phyloP scores from a whole-genome alignment of 2,329 filamentous ascomycete species.

The Colletotrichum truncatum region DNA sequence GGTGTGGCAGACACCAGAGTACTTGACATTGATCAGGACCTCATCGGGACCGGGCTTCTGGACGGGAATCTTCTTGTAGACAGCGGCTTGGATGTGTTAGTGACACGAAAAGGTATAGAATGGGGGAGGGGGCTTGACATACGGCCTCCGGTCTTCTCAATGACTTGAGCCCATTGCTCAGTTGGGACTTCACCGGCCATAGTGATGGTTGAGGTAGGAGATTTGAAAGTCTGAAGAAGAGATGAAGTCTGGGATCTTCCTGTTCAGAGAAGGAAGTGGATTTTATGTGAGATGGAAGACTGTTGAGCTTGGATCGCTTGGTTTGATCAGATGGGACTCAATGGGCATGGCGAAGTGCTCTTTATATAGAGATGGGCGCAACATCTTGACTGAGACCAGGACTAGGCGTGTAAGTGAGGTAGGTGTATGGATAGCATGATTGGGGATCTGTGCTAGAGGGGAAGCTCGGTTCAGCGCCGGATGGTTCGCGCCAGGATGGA shows the following conservation, averaged over 20 bases:
- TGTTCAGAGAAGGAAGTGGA: background rate
- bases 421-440: background rate
- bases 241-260: background rate
- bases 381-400: constrained; percentile 9
- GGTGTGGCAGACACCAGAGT: constrained; percentile 90
- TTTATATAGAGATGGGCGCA: constrained; percentile 25
- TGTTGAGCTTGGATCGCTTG: constrained; percentile 24
- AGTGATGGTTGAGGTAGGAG: background rate
- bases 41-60: constrained; percentile 85
- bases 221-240: background rate
- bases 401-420: constrained; percentile 15
- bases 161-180: constrained; percentile 91
- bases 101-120: background rate
- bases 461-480: background rate
- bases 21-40: constrained; percentile 91
- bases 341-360: background rate
- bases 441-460: background rate
- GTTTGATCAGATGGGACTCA: constrained; percentile 10
- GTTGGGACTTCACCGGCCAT: constrained; percentile 64
- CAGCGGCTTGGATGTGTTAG: constrained; percentile 55
- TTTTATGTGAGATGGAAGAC: constrained; percentile 4
- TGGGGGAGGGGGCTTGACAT: constrained; percentile 45
- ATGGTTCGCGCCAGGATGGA: constrained; percentile 18
- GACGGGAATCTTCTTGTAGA: constrained; percentile 86
- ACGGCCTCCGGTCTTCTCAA: constrained; percentile 82